These are phyloP conservation scores for Auricularia sp. DNA, from an alignment of 768 basidiomycete species.

Conservation along the genomic window DNA sequence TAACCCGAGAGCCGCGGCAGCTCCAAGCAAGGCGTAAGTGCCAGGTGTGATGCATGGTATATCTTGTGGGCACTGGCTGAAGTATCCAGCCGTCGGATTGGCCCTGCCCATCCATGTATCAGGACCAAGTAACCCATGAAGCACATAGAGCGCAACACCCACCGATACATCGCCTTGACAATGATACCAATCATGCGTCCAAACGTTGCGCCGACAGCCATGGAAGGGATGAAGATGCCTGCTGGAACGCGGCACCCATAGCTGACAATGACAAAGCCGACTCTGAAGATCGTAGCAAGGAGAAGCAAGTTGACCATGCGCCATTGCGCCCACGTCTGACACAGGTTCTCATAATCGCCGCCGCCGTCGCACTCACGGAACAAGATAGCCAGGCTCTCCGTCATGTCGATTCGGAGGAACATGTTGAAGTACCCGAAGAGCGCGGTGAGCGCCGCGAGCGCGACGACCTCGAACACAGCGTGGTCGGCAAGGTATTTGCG, in stretches of 20 bases:
- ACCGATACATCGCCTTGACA: slow-evolving; percentile 88
- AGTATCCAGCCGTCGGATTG: slow-evolving; percentile 76
- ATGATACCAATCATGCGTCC: slow-evolving; percentile 96
- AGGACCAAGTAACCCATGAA: slow-evolving; percentile 1
- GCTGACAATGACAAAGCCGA: slow-evolving; percentile 76
- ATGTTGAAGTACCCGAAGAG: slow-evolving; percentile 90
- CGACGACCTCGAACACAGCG: slow-evolving; percentile 82
- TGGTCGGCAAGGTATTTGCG: slow-evolving; percentile 78
- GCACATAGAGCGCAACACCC: slow-evolving; percentile 13
- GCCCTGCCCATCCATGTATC: slow-evolving; percentile 58
- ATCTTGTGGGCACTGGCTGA: slow-evolving; percentile 83
- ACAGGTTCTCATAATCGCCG: slow-evolving; percentile 81
- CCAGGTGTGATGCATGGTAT: slow-evolving; percentile 97
- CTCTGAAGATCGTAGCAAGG: slow-evolving; percentile 83
- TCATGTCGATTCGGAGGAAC: slow-evolving; percentile 96
- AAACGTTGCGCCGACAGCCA: slow-evolving; percentile 97
- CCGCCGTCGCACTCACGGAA: slow-evolving; percentile 96
- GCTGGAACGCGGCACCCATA: slow-evolving; percentile 96
- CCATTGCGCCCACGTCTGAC: slow-evolving; percentile 92
- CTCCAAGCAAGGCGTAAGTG: slow-evolving; percentile 95
- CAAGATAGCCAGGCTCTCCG: slow-evolving; percentile 86
- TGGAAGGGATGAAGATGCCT: slow-evolving; percentile 97
- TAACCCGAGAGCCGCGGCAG: slow-evolving; percentile 88
- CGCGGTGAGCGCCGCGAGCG: slow-evolving; percentile 79
- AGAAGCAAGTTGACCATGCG: slow-evolving; percentile 86